Conservation (phyloP, 164 flowering plant species). For the Tetrastigma voinierianum region DNA sequence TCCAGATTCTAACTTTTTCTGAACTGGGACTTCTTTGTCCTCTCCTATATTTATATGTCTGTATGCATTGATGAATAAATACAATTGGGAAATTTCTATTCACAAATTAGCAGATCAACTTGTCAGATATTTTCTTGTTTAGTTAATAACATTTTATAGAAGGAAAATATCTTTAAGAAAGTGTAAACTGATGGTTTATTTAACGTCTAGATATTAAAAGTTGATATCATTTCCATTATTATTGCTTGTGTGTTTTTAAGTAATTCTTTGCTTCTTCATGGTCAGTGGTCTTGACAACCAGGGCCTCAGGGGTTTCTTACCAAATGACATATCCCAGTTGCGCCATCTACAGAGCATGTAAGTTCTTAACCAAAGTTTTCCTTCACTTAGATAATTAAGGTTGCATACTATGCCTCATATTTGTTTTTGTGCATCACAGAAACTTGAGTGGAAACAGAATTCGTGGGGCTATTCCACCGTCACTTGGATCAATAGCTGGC, state of each 20-base stretch:
- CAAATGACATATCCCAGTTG: conserved; percentile 67
- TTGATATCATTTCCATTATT: neutral
- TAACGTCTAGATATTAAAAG: neutral
- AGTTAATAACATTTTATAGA: neutral
- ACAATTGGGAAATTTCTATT: too few species aligned
- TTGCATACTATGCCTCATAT: neutral
- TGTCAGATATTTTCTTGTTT: too few species aligned
- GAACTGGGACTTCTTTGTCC: too few species aligned
- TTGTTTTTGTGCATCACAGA: conserved; percentile 34
- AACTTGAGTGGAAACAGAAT: conserved; percentile 90
- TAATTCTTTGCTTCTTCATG: conserved; percentile 18
- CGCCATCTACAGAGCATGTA: conserved; percentile 84
- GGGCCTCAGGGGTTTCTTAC: conserved; percentile 85
- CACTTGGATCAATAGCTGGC: conserved; percentile 63
- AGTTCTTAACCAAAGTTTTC: conserved; percentile 15
- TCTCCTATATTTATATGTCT: too few species aligned
- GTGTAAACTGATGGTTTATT: neutral
- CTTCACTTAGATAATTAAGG: neutral
- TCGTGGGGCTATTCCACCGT: conserved; percentile 71
- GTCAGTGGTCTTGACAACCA: conserved; percentile 93
- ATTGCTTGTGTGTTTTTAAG: neutral
- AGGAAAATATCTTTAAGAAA: neutral
- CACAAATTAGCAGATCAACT: too few species aligned
- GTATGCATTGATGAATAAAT: too few species aligned
- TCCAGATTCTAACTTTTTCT: too few species aligned